A percentile compares a stretch with the other conserved stretches of the same genome.
These are phyloP conservation scores for Tolypocladium cylindrosporum DNA, from an alignment of 2,329 filamentous ascomycete genomes.

Conservation along the genomic window DNA sequence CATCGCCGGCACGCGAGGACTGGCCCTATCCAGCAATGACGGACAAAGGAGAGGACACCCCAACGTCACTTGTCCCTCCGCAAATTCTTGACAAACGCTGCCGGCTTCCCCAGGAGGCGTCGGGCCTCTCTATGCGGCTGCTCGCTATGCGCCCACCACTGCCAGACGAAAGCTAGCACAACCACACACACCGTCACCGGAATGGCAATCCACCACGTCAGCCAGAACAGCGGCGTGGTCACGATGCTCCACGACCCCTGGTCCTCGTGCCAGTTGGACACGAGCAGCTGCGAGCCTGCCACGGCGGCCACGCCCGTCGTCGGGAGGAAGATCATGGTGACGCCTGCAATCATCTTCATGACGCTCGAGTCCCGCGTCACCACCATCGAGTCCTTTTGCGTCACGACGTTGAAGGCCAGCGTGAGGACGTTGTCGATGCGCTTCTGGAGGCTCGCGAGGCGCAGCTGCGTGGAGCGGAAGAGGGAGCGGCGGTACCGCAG, in stretches of 20 bases:
- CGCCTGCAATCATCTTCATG: conserved; percentile 25
- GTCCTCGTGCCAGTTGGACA: conserved; percentile 9
- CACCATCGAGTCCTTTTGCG: conserved; percentile 24
- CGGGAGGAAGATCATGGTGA: conserved; percentile 27
- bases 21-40: neutral
- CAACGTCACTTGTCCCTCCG: neutral
- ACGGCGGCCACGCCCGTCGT: conserved; percentile 24
- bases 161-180: conserved; percentile 14
- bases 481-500: conserved; percentile 21
- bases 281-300: conserved; percentile 17
- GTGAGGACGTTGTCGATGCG: conserved; percentile 23
- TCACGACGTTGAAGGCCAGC: conserved; percentile 24
- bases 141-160: conserved; percentile 17
- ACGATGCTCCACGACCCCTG: conserved; percentile 12
- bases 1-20: no score
- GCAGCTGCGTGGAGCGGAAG: conserved; percentile 24
- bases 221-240: conserved; percentile 17
- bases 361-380: conserved; percentile 24
- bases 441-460: conserved; percentile 21
- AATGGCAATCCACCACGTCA: conserved; percentile 19
- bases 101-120: neutral
- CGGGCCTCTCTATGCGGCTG: neutral
- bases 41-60: neutral
- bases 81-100: neutral
- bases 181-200: conserved; percentile 16